These are phyloP conservation scores for Mycena indigotica DNA, from an alignment of 768 basidiomycete genomes.

Conservation along the genomic window DNA sequence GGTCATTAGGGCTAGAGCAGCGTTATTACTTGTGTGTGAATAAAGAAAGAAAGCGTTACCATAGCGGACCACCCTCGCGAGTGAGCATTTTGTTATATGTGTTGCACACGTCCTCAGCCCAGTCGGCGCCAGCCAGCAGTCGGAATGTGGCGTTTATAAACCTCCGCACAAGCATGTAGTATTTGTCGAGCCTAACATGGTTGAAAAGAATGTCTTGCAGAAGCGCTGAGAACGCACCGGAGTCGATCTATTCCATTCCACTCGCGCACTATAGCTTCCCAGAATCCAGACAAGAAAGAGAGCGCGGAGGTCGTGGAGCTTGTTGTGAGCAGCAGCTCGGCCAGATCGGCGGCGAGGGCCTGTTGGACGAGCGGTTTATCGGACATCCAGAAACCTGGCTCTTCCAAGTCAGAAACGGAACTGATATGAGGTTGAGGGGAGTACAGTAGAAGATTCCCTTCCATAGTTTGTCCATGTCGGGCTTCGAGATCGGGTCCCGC, in stretches of 20 bases:
- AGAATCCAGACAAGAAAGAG: slow-evolving; percentile 84
- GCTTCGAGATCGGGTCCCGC: slow-evolving; percentile 59
- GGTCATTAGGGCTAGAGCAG: slow-evolving; percentile 60
- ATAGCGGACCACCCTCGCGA: slow-evolving; percentile 75
- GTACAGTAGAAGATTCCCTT: slow-evolving; percentile 97
- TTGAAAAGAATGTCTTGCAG: slow-evolving; percentile 14
- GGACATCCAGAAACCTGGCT: slow-evolving; percentile 99
- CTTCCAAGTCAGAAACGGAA: slow-evolving; percentile 8
- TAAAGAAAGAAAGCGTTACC: slow-evolving; percentile 44
- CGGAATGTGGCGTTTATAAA: slow-evolving; percentile 87
- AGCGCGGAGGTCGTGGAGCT: slow-evolving; percentile 59
- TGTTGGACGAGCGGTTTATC: slow-evolving; percentile 98
- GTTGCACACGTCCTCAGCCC: slow-evolving; percentile 57
- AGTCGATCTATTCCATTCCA: slow-evolving; percentile 92
- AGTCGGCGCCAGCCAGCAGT: slow-evolving; percentile 69
- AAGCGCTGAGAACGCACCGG: slow-evolving; percentile 53
- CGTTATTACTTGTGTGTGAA: slow-evolving; percentile 10
- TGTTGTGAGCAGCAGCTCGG: slow-evolving; percentile 77
- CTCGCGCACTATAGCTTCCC: slow-evolving; percentile 87
- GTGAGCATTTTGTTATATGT: slow-evolving; percentile 73
- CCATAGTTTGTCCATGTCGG: slow-evolving; percentile 92
- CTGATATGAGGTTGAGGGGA: slow-evolving; percentile 20
- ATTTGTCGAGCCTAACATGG: slow-evolving; percentile 85
- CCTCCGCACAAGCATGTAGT: slow-evolving; percentile 89
- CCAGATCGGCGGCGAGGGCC: slow-evolving; percentile 81